Evolutionary conservation across 2,329 filamentous ascomycete species (phyloP), one percentile per base, ranked within the genome.

Genomic region (Trichoderma afroharzianum): DNA sequence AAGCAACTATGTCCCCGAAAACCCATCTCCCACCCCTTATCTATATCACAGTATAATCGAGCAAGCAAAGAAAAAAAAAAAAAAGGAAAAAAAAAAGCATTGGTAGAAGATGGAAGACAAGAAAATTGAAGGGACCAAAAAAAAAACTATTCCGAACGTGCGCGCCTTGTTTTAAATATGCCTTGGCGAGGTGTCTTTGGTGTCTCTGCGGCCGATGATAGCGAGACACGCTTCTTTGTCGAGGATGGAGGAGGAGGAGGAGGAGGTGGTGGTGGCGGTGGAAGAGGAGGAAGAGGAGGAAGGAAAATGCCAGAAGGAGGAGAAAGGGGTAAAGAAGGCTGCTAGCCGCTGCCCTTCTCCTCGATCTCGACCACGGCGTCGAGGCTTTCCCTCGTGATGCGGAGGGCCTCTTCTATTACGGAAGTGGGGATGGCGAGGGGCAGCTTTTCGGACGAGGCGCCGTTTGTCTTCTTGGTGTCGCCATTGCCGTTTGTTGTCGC

Each of bases 331-430:
- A 39, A 53, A 6, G 24, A 24, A 28, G 43, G 39, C 50, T 55
- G 62, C 72, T 71, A 77, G 43, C 72, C 68, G 24, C 33, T 67
- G n/a, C 71, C 74, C 18, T 77, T 76, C 21, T 80, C 79, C 21
- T 81, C 81, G 43, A 82, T 77, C 61, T 82, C 82, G 73, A 80
- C 82, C 26, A 88, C 83, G 47, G 81, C 78, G 73, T 90, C 88
- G 55, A 91, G 81, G 73, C 85, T 86, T 75, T 90, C 88, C 71
- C 86, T 83, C 32, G 89, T 89, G 36, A 88, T 82, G 74, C 85
- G 85, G n/a, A 91, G 81, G 5, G 88, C 88, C 74, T 92, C 88
- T 30, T 90, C 87, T 15, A 91, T 80, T n/a, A 90, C 88, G 3
- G 82, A 77, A 69, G 85, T 83, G 14, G 90, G 89, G 55, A 92